Conservation (phyloP, 1,284 basidiomycete genomes). For the Cryptococcus sp. region DNA sequence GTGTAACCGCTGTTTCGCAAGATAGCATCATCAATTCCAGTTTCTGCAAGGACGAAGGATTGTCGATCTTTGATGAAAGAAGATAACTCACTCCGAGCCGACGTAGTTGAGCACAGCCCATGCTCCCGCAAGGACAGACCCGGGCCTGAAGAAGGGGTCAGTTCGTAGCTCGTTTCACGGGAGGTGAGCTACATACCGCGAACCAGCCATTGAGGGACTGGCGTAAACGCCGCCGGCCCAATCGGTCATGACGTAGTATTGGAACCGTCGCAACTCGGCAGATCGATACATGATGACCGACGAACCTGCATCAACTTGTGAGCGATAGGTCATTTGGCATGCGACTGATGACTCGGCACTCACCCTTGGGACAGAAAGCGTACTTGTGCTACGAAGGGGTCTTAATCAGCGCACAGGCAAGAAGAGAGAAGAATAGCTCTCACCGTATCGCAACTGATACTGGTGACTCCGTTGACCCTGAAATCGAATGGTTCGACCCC, state of each 20-base stretch:
- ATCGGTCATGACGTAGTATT: constrained; percentile 79
- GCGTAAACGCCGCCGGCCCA: constrained; percentile 66
- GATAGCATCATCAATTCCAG: not conserved
- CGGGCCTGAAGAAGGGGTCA: constrained; percentile 61
- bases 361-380: constrained; percentile 62
- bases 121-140: constrained; percentile 87
- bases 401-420: too few relatives aligned
- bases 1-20: constrained; percentile 74
- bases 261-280: constrained; percentile 69
- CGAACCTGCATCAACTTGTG: constrained; percentile 61
- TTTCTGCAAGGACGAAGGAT: not conserved
- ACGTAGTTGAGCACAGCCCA: constrained; percentile 96
- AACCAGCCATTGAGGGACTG: constrained; percentile 75
- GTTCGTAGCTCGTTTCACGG: not conserved
- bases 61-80: not conserved
- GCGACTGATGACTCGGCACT: not conserved
- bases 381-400: constrained; percentile 43
- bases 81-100: constrained; percentile 68
- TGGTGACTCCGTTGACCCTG: constrained; percentile 82
- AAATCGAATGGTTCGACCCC: constrained; percentile 70
- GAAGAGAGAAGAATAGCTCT: constrained; percentile 12
- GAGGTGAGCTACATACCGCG: constrained; percentile 61
- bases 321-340: not conserved
- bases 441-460: constrained; percentile 87
- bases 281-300: constrained; percentile 91